Evolutionary conservation across 805 yeast species (phyloP).

Genomic region (Candida ulmi): DNA sequence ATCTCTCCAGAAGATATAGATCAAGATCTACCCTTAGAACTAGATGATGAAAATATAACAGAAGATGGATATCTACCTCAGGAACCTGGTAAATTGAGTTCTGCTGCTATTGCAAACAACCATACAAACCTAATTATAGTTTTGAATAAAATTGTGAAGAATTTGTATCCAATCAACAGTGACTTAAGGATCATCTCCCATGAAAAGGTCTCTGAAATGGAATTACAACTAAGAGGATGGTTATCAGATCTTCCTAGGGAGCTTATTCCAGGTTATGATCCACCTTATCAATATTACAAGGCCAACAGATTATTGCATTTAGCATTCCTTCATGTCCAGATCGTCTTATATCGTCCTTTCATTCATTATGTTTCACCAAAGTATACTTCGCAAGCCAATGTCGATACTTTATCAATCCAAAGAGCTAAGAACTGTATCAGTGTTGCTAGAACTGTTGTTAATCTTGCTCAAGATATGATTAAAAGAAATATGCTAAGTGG

Average conservation of each 20-base stretch:
- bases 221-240: constrained; percentile 69
- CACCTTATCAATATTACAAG: constrained; percentile 55
- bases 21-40: constrained; percentile 78
- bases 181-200: constrained; percentile 21
- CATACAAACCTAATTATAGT: constrained; percentile 74
- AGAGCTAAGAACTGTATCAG: constrained; percentile 81
- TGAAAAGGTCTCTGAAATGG: constrained; percentile 52
- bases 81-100: constrained; percentile 51
- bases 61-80: constrained; percentile 48
- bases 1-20: constrained; percentile 76
- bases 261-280: constrained; percentile 65
- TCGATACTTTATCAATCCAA: constrained; percentile 58
- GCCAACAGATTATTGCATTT: constrained; percentile 72
- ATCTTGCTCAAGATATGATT: constrained; percentile 75
- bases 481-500: constrained; percentile 67
- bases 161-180: constrained; percentile 62
- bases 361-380: constrained; percentile 74
- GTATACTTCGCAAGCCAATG: constrained; percentile 25
- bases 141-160: constrained; percentile 60
- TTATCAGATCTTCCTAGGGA: constrained; percentile 62
- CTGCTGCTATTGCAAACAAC: constrained; percentile 77
- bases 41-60: constrained; percentile 84
- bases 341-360: constrained; percentile 81
- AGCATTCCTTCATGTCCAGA: constrained; percentile 70
- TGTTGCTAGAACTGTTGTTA: constrained; percentile 78